Conservation (phyloP, 2,329 filamentous ascomycete species). For the Bipolaris bicolor region DNA sequence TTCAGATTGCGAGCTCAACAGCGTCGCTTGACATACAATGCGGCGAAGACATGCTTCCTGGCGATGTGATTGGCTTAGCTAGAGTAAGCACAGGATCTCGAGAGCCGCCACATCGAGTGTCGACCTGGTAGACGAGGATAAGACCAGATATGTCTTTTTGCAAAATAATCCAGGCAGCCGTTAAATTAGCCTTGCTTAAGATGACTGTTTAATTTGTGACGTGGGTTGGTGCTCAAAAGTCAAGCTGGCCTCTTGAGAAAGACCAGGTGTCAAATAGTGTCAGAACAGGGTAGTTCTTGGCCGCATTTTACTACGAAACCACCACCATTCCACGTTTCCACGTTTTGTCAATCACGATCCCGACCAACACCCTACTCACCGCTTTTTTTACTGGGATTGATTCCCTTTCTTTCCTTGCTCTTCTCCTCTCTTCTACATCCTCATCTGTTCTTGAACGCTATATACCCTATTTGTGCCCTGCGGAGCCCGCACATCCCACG, state of each 20-base stretch:
- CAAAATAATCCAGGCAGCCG: slow-evolving; percentile 20
- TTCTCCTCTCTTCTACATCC: slow-evolving; percentile 23
- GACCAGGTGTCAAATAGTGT: slow-evolving; percentile 37
- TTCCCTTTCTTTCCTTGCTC: slow-evolving; percentile 33
- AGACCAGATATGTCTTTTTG: slow-evolving; percentile 12
- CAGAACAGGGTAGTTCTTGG: slow-evolving; percentile 31
- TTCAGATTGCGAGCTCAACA: not conserved
- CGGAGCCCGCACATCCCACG: slow-evolving; percentile 34
- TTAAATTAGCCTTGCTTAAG: slow-evolving; percentile 16
- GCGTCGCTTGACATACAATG: slow-evolving; percentile 4
- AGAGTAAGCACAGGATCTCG: slow-evolving; percentile 4
- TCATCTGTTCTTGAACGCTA: slow-evolving; percentile 1
- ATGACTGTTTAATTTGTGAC: slow-evolving; percentile 19
- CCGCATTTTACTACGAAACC: slow-evolving; percentile 26
- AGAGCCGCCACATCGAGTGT: slow-evolving; percentile 4
- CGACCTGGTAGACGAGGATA: not conserved
- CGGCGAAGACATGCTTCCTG: slow-evolving; percentile 23
- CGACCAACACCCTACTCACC: slow-evolving; percentile 15
- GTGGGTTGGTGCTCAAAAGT: slow-evolving; percentile 27
- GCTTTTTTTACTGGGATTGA: slow-evolving; percentile 31
- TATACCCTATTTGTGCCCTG: slow-evolving; percentile 23
- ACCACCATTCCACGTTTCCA: slow-evolving; percentile 15
- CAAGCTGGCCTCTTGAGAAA: slow-evolving; percentile 44
- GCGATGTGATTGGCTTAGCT: slow-evolving; percentile 22
- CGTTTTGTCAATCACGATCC: slow-evolving; percentile 26